Evolutionary conservation across 768 basidiomycete species (phyloP).

Genomic region (Lactarius indigo): DNA sequence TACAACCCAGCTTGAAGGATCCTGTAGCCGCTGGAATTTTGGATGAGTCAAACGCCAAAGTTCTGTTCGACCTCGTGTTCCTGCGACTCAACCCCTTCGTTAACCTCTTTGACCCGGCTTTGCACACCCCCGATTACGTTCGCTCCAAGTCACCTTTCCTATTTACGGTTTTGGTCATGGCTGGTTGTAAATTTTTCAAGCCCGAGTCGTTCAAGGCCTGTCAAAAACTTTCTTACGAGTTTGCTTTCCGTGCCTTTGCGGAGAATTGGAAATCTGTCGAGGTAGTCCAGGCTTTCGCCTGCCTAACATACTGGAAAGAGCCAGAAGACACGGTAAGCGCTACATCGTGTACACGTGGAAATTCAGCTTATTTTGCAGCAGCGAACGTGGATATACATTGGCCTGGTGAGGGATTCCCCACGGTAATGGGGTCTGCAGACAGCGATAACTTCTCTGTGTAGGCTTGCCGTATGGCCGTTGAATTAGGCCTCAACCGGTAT

Average conservation of each 20-base stretch:
- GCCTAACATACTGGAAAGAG: conserved; percentile 87
- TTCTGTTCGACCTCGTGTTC: conserved; percentile 76
- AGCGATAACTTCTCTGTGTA: conserved; percentile 29
- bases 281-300: conserved; percentile 85
- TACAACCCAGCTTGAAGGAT: conserved; percentile 45
- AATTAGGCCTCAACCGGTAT: conserved; percentile 75
- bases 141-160: conserved; percentile 78
- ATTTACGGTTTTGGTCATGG: conserved; percentile 82
- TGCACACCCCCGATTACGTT: conserved; percentile 79
- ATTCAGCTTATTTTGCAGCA: conserved; percentile 31
- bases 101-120: conserved; percentile 81
- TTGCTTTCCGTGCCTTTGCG: conserved; percentile 73
- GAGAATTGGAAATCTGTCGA: conserved; percentile 80
- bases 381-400: conserved; percentile 87
- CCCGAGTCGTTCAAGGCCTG: conserved; percentile 63
- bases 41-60: conserved; percentile 62
- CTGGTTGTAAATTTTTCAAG: conserved; percentile 79
- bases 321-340: conserved; percentile 72
- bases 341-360: conserved; percentile 11
- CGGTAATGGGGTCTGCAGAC: conserved; percentile 10
- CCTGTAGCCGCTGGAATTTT: conserved; percentile 72
- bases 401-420: conserved; percentile 53
- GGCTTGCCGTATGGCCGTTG: conserved; percentile 88
- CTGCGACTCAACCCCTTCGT: conserved; percentile 85
- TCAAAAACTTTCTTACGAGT: conserved; percentile 68